Evolutionary conservation across 75 land plant species (phyloP).

Genomic region (Azolla pinnata): DNA sequence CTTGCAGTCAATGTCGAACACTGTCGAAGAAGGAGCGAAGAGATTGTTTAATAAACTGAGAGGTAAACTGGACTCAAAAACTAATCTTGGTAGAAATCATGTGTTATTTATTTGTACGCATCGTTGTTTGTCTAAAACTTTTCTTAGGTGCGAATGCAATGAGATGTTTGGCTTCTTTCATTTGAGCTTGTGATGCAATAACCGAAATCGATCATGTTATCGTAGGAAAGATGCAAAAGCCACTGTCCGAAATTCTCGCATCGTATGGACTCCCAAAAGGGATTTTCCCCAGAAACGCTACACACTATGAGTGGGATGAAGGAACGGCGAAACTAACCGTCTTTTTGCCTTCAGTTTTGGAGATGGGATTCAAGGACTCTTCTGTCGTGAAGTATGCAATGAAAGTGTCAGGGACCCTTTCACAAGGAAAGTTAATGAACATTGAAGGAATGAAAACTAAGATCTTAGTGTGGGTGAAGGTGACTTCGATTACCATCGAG

Average conservation of each 20-base stretch:
- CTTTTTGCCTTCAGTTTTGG: constrained; percentile 41
- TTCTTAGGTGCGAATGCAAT: too few relatives aligned
- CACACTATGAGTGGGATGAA: constrained; percentile 55
- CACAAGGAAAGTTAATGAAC: constrained; percentile 34
- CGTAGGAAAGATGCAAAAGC: constrained; percentile 46
- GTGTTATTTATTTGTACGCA: too few relatives aligned
- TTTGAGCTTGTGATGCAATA: too few relatives aligned
- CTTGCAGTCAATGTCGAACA: constrained; percentile 29
- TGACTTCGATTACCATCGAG: constrained; percentile 34
- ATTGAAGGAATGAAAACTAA: constrained; percentile 68
- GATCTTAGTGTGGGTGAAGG: constrained; percentile 51
- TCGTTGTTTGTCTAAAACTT: too few relatives aligned
- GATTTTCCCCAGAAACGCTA: constrained; percentile 46
- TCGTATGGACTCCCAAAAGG: constrained; percentile 43
- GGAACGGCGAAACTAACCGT: constrained; percentile 35
- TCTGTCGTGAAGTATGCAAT: constrained; percentile 37
- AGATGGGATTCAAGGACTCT: constrained; percentile 46
- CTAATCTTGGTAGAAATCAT: too few relatives aligned
- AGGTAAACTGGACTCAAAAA: too few relatives aligned
- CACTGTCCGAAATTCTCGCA: constrained; percentile 45
- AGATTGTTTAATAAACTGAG: constrained; percentile 39
- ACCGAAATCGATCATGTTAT: too few relatives aligned
- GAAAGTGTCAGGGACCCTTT: constrained; percentile 32
- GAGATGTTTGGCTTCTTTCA: too few relatives aligned
- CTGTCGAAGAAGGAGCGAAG: constrained; percentile 46